A percentile compares a stretch with the other conserved stretches of the same genome.
phyloP scores from a whole-genome alignment of 2,329 filamentous ascomycete genomes.

The Pseudogymnoascus sp. region DNA sequence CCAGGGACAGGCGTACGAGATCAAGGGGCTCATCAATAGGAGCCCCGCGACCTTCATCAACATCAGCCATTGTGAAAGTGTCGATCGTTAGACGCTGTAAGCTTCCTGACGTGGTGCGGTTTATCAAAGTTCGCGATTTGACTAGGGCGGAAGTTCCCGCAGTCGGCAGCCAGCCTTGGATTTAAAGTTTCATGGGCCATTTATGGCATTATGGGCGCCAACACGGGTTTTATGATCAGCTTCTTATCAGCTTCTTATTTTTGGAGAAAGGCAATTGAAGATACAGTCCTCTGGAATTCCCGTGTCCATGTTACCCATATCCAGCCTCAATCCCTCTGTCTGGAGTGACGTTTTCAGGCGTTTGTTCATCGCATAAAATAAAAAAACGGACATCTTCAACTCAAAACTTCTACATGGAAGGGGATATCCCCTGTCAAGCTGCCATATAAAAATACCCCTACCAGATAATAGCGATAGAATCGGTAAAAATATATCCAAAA shows the following conservation, averaged over 20 bases:
- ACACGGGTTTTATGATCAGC: background rate
- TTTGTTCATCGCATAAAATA: background rate
- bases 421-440: background rate
- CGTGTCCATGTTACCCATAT: background rate
- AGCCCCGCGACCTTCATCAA: constrained; percentile 58
- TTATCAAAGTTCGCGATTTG: constrained; percentile 7
- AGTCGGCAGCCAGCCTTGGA: background rate
- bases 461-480: background rate
- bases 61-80: constrained; percentile 64
- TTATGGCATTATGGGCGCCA: background rate
- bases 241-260: background rate
- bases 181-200: background rate
- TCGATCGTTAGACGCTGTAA: constrained; percentile 1
- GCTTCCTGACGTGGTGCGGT: constrained; percentile 1
- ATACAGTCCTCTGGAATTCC: background rate
- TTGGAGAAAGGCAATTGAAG: background rate
- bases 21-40: constrained; percentile 88
- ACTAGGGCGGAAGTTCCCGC: constrained; percentile 2
- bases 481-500: background rate
- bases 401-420: background rate
- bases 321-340: background rate
- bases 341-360: background rate
- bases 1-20: constrained; percentile 85
- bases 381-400: background rate
- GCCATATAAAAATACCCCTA: background rate